phyloP scores from a whole-genome alignment of 805 yeast species.

The Candida pini region DNA sequence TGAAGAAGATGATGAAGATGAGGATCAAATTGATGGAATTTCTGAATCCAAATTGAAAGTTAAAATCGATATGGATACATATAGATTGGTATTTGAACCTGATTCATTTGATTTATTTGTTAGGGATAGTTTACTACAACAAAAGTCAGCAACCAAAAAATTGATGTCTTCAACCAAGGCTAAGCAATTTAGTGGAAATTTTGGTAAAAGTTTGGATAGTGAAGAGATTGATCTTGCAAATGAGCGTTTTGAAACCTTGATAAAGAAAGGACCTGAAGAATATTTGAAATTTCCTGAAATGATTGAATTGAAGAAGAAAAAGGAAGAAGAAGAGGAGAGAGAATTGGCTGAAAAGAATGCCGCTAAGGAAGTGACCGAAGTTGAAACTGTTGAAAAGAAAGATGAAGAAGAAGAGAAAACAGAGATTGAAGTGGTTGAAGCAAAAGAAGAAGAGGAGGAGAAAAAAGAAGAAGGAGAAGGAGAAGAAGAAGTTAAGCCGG shows the following conservation, averaged over 20 bases:
- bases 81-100: constrained; percentile 74
- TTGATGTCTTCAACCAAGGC: constrained; percentile 13
- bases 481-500: not conserved
- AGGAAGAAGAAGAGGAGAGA: constrained; percentile 7
- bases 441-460: constrained; percentile 6
- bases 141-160: constrained; percentile 18
- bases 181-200: constrained; percentile 42
- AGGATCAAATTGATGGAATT: constrained; percentile 49
- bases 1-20: constrained; percentile 41
- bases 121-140: constrained; percentile 44
- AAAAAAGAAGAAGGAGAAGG: not conserved
- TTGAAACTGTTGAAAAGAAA: not conserved
- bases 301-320: constrained; percentile 4
- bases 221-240: constrained; percentile 29
- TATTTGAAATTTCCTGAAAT: constrained; percentile 14
- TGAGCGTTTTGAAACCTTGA: constrained; percentile 29
- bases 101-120: constrained; percentile 76
- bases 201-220: constrained; percentile 44
- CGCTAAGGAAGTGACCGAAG: constrained; percentile 7
- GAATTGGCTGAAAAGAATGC: constrained; percentile 13
- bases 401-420: constrained; percentile 13
- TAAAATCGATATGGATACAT: constrained; percentile 71
- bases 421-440: constrained; percentile 4
- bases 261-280: constrained; percentile 36
- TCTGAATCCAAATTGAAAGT: constrained; percentile 70